These are phyloP conservation scores for Aspergillus haitiensis DNA, from an alignment of 495 filamentous ascomycete genomes.

Conservation along the genomic window DNA sequence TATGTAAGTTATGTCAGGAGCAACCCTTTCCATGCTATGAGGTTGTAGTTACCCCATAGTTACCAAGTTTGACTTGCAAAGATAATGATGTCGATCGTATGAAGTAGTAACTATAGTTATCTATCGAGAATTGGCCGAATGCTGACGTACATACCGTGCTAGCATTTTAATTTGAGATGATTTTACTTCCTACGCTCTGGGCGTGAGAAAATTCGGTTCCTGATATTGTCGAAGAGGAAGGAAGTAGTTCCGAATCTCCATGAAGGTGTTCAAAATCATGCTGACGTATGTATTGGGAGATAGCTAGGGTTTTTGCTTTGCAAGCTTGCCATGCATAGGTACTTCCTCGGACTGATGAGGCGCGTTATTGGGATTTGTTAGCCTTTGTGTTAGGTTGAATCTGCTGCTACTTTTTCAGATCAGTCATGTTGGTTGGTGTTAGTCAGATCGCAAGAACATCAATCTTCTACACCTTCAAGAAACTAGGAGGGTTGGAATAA, in stretches of 20 bases:
- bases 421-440: not conserved
- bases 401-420: not conserved
- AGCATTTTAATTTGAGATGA: not conserved
- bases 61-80: not conserved
- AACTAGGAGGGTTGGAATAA: not conserved
- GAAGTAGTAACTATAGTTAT: not conserved
- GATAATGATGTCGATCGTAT: not conserved
- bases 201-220: not conserved
- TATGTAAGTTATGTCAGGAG: conserved; percentile 10
- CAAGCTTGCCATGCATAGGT: not conserved
- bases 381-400: not conserved
- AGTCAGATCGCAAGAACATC: not conserved
- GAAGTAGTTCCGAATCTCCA: not conserved
- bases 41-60: not conserved
- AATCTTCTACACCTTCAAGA: not conserved
- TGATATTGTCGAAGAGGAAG: not conserved
- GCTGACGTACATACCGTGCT: not conserved
- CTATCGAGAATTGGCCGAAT: not conserved
- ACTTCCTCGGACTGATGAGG: not conserved
- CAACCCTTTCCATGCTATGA: not conserved
- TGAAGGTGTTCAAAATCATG: not conserved
- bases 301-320: not conserved
- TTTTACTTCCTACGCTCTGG: not conserved
- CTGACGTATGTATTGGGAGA: not conserved
- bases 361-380: not conserved